Conservation (phyloP, 1,139 yeast genomes). For the Candida labiduridarum region DNA sequence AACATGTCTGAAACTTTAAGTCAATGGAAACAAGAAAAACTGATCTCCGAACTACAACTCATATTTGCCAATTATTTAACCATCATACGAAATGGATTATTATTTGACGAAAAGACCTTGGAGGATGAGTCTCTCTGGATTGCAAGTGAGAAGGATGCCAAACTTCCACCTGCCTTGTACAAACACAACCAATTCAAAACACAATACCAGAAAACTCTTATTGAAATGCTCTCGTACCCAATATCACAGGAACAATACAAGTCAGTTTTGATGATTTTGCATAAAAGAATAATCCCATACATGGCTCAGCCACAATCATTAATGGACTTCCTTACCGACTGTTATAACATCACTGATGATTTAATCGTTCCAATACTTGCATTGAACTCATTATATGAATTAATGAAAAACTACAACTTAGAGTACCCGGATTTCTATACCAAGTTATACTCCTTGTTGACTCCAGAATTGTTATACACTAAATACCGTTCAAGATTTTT, state of each 20-base stretch:
- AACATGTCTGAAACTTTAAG: constrained; percentile 23
- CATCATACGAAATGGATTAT: constrained; percentile 34
- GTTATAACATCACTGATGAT: constrained; percentile 65
- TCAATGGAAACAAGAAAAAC: constrained; percentile 23
- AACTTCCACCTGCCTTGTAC: constrained; percentile 57
- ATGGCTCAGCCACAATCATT: constrained; percentile 78
- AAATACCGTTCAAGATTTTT: constrained; percentile 85
- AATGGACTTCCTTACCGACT: constrained; percentile 92
- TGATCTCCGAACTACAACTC: constrained; percentile 20
- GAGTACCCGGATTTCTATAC: constrained; percentile 91
- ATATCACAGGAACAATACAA: constrained; percentile 66
- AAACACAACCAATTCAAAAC: constrained; percentile 61
- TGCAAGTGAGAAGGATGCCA: constrained; percentile 19
- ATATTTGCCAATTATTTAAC: constrained; percentile 45
- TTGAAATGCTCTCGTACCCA: constrained; percentile 53
- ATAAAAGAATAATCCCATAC: constrained; percentile 81
- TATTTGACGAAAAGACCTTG: constrained; percentile 27
- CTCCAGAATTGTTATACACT: constrained; percentile 74
- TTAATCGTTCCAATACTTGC: constrained; percentile 78
- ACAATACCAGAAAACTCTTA: constrained; percentile 71
- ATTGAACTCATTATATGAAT: constrained; percentile 81
- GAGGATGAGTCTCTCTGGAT: constrained; percentile 38
- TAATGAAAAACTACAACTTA: constrained; percentile 79
- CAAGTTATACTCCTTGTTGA: constrained; percentile 78
- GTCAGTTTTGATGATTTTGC: constrained; percentile 67